These are phyloP conservation scores for Lactarius sp. DNA, from an alignment of 768 basidiomycete species.

Conservation along the genomic window DNA sequence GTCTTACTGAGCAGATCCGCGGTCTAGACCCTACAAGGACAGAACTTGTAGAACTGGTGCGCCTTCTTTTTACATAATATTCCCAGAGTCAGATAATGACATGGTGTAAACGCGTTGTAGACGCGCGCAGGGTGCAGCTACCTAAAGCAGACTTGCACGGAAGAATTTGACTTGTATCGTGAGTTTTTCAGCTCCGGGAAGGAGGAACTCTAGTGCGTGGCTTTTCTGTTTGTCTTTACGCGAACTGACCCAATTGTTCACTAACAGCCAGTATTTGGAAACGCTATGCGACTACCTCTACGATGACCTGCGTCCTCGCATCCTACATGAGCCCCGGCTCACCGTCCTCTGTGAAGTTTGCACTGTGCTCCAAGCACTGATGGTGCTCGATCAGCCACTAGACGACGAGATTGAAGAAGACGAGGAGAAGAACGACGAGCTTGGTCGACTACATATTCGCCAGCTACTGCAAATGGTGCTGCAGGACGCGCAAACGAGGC, in stretches of 20 bases:
- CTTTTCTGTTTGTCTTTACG: not conserved
- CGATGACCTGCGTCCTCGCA: constrained; percentile 92
- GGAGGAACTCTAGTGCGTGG: constrained; percentile 59
- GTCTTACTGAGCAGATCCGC: constrained; percentile 77
- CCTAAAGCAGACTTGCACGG: constrained; percentile 83
- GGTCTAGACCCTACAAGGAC: constrained; percentile 73
- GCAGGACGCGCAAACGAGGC: constrained; percentile 82
- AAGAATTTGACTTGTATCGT: constrained; percentile 83
- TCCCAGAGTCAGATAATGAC: constrained; percentile 6
- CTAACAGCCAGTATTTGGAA: constrained; percentile 79
- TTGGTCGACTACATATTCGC: constrained; percentile 69
- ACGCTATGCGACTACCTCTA: constrained; percentile 90
- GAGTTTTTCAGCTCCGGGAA: constrained; percentile 87
- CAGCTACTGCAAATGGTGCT: constrained; percentile 83
- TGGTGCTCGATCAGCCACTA: constrained; percentile 76
- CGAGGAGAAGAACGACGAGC: constrained; percentile 37
- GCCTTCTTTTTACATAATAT: constrained; percentile 22
- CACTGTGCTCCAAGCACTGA: constrained; percentile 91
- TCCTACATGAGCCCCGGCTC: constrained; percentile 87
- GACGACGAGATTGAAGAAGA: constrained; percentile 35
- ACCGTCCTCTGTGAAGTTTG: constrained; percentile 91
- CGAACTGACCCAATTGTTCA: not conserved
- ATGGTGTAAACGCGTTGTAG: constrained; percentile 37
- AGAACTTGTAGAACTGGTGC: constrained; percentile 84
- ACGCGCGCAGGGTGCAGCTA: constrained; percentile 90